These are phyloP conservation scores for Globisporangium nunn DNA, from an alignment of 352 stramenopile species.

Conservation along the genomic window DNA sequence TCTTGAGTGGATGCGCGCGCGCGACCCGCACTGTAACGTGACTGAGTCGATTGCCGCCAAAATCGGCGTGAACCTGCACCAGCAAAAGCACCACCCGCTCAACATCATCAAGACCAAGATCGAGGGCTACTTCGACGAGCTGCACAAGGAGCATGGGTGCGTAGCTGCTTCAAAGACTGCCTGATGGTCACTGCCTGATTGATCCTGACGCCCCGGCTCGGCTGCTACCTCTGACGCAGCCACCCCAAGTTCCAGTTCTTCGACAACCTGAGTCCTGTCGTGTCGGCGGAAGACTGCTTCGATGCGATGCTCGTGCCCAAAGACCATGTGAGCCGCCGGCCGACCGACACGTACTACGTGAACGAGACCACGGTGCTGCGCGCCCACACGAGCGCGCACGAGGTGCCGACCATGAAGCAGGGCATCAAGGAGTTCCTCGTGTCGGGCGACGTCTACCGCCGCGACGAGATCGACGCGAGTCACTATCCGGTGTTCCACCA, in stretches of 20 bases:
- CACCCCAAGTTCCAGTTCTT: conserved; percentile 76
- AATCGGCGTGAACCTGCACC: conserved; percentile 86
- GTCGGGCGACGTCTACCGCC: conserved; percentile 94
- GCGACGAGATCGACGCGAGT: conserved; percentile 97
- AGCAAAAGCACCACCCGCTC: conserved; percentile 79
- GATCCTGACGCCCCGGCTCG: background rate
- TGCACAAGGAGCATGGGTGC: conserved; percentile 53
- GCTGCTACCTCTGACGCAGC: conserved; percentile 15
- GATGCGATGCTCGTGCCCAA: conserved; percentile 89
- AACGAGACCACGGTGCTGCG: conserved; percentile 75
- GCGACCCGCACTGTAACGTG: conserved; percentile 86
- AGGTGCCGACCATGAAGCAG: conserved; percentile 87
- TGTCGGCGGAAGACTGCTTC: conserved; percentile 87
- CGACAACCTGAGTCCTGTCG: conserved; percentile 81
- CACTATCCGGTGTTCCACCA: conserved; percentile 99
- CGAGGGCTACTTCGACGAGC: conserved; percentile 83
- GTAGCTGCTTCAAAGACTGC: background rate
- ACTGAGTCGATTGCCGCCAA: conserved; percentile 79
- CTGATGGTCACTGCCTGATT: too few relatives aligned
- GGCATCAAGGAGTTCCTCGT: conserved; percentile 90
- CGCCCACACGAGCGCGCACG: conserved; percentile 91
- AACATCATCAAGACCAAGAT: conserved; percentile 93
- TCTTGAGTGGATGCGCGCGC: conserved; percentile 72
- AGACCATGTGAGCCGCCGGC: conserved; percentile 83
- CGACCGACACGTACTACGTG: conserved; percentile 90